A percentile compares a stretch with the other conserved stretches of the same genome.
Evolutionary conservation across 495 filamentous ascomycete species (phyloP).

Genomic region (Stereocaulon alpinum): DNA sequence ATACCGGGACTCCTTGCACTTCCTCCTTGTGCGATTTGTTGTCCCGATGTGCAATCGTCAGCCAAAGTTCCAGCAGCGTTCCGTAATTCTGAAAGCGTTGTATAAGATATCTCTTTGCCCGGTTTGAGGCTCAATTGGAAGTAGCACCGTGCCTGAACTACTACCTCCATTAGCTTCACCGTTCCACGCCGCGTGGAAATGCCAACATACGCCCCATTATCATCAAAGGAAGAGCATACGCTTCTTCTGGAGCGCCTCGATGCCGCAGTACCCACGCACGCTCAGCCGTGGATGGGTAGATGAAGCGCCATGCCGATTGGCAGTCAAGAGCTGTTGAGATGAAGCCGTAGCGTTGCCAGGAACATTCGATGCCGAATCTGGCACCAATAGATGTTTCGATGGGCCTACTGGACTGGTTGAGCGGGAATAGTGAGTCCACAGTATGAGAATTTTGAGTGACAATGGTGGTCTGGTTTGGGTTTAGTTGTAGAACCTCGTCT

Average conservation of each 20-base stretch:
- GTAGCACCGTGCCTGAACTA: neutral
- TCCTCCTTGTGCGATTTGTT: neutral
- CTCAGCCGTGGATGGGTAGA: neutral
- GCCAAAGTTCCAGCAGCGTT: neutral
- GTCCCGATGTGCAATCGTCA: neutral
- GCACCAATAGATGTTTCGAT: neutral
- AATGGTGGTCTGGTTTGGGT: neutral
- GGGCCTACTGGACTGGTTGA: neutral
- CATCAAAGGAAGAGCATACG: neutral
- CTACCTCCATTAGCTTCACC: neutral
- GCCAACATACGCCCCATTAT: neutral
- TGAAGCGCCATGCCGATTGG: neutral
- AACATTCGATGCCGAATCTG: neutral
- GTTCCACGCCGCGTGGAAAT: neutral
- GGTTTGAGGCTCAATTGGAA: neutral
- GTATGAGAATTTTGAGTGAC: neutral
- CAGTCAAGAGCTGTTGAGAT: neutral
- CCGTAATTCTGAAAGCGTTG: neutral
- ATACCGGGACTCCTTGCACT: neutral
- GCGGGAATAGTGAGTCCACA: neutral
- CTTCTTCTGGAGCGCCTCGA: neutral
- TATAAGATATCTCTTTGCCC: neutral
- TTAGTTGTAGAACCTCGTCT: neutral
- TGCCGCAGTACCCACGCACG: neutral
- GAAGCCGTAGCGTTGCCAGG: neutral